A percentile compares a stretch with the other conserved stretches of the same genome.
These are phyloP conservation scores for Paxillus rubicundulus DNA, from an alignment of 768 basidiomycete genomes.

Conservation along the genomic window DNA sequence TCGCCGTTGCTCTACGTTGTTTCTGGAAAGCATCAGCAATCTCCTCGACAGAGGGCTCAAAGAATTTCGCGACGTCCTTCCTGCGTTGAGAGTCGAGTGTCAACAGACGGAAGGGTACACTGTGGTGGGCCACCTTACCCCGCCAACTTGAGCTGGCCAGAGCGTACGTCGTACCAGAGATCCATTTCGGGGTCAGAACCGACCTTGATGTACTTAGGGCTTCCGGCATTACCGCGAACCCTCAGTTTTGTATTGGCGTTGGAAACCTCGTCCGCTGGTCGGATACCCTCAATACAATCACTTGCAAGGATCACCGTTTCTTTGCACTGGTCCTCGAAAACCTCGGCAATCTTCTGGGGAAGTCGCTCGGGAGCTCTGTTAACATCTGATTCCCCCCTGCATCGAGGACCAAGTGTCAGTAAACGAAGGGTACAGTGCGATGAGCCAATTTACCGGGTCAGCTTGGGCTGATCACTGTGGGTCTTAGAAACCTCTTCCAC, in stretches of 20 bases:
- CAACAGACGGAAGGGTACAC: not conserved
- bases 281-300: no score
- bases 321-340: no score
- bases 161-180: conserved; percentile 29
- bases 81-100: conserved; percentile 14
- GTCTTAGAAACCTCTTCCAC: no score
- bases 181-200: conserved; percentile 37
- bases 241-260: conserved; percentile 33
- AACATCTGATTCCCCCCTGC: no score
- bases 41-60: conserved; percentile 40
- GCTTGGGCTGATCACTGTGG: no score
- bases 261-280: no score
- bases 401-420: no score
- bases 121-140: conserved; percentile 26
- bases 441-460: no score
- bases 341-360: no score
- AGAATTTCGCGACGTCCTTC: conserved; percentile 37
- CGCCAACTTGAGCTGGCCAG: conserved; percentile 36
- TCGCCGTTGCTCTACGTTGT: conserved; percentile 8
- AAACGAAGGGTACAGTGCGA: no score
- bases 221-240: conserved; percentile 32
- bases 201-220: conserved; percentile 39
- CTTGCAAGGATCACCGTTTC: no score
- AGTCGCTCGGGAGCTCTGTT: no score
- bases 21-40: conserved; percentile 34